A percentile compares a stretch with the other conserved stretches of the same genome.
These are phyloP conservation scores for Pythium folliculosum DNA, from an alignment of 352 stramenopile genomes.

Conservation along the genomic window DNA sequence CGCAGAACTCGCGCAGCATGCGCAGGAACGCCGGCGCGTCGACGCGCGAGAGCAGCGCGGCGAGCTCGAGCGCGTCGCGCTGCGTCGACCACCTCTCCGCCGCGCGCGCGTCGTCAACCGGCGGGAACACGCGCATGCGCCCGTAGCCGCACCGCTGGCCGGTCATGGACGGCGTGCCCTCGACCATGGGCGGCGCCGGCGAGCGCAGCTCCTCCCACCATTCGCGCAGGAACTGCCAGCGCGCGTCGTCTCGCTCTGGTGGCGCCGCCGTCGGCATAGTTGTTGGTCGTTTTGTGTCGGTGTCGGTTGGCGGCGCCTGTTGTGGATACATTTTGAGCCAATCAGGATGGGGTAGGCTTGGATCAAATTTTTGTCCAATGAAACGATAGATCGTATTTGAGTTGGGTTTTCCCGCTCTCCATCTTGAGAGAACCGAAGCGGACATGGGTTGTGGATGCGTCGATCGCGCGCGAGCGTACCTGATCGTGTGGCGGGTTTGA, in stretches of 20 bases:
- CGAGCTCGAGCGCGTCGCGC: slow-evolving; percentile 18
- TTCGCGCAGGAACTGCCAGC: slow-evolving; percentile 15
- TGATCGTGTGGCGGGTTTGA: too few relatives aligned
- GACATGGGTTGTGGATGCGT: too few relatives aligned
- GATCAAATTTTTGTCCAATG: too few relatives aligned
- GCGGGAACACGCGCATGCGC: slow-evolving; percentile 1
- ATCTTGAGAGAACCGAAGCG: too few relatives aligned
- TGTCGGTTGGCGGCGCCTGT: too few relatives aligned
- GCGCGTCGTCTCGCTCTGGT: neutral
- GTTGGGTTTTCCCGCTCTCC: too few relatives aligned
- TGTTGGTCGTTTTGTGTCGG: neutral
- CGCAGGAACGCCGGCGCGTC: slow-evolving; percentile 11
- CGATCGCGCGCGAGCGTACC: too few relatives aligned
- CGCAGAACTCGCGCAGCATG: slow-evolving; percentile 4
- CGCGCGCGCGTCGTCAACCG: neutral
- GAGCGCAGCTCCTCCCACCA: slow-evolving; percentile 11
- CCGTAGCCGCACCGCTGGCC: slow-evolving; percentile 8
- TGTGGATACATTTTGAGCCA: too few relatives aligned
- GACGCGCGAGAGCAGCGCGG: slow-evolving; percentile 4
- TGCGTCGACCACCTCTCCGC: neutral
- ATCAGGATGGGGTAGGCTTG: too few relatives aligned
- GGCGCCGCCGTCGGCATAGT: neutral
- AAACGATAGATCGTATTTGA: too few relatives aligned
- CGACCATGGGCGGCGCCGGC: neutral
- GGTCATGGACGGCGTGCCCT: neutral